These are phyloP conservation scores for Coemansia furcata DNA, from an alignment of 192 early-diverging fungal species.

Conservation along the genomic window DNA sequence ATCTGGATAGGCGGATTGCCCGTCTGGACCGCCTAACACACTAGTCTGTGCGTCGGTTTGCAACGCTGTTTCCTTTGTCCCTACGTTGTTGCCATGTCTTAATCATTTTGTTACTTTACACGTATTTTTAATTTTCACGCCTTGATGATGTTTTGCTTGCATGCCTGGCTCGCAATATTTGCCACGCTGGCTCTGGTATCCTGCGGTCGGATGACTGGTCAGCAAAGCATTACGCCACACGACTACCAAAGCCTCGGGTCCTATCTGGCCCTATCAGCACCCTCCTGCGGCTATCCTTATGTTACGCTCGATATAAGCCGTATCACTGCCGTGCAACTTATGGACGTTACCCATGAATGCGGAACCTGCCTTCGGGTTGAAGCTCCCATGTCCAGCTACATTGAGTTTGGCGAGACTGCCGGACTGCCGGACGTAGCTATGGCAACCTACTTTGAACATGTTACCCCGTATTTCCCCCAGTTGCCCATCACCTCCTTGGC, in stretches of 20 bases:
- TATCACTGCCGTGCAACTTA: conserved; percentile 53
- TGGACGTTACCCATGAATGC: conserved; percentile 41
- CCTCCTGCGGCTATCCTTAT: conserved; percentile 56
- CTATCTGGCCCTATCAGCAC: conserved; percentile 47
- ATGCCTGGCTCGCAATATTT: background rate
- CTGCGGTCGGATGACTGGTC: conserved; percentile 29
- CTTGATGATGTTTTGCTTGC: background rate
- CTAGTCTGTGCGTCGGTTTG: background rate
- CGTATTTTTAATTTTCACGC: background rate
- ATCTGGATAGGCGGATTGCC: background rate
- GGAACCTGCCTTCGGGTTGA: conserved; percentile 54
- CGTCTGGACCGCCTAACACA: background rate
- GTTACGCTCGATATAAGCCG: conserved; percentile 51
- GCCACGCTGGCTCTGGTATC: background rate
- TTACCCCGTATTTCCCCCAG: conserved; percentile 26
- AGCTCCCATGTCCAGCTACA: conserved; percentile 25
- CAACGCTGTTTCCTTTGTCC: background rate
- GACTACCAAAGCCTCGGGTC: conserved; percentile 50
- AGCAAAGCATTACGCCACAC: conserved; percentile 49
- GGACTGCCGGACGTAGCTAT: conserved; percentile 34
- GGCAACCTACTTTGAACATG: conserved; percentile 39
- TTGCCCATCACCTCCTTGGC: conserved; percentile 26
- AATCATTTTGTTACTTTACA: background rate
- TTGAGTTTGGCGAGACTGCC: conserved; percentile 22
- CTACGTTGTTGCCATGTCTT: background rate